Base-by-base conservation (phyloP, 148 eudicot genomes). In the Rhododendron kiyosumense region DNA sequence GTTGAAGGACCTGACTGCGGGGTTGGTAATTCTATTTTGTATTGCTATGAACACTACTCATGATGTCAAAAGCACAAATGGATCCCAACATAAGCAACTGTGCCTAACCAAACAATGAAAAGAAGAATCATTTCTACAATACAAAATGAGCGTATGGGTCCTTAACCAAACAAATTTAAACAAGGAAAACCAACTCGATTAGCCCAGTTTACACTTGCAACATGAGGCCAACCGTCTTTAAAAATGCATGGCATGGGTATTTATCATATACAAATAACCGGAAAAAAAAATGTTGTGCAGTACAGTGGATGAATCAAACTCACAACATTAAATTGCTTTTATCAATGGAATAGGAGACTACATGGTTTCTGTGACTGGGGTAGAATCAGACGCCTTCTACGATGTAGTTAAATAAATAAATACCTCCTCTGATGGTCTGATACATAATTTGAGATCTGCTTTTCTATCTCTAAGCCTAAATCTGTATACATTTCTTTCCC, bases 401-500 rank as follows among this genome's bases (percentile, higher is more conserved):
- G 12, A 26, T 22, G 30, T n/a, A 41, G 43, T 41, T 41, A 41
- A 41, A 41, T 41, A 5, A 41, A 41, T 41, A 41, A 41, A 41
- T 41, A 41, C 7, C 43, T 41, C 43, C 43, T 41, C 43, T 41
- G 43, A 41, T 6, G 43, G 43, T 41, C 43, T 41, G 43, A 41
- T 41, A 41, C 43, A 41, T 41, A 41, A 41, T 41, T 41, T 41
- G 43, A 0, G 43, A 41, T 41, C 43, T 41, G 43, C 43, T 41
- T 41, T 41, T 41, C 86, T 84, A 54, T 52, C 6, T 36, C 81
- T 84, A 84, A 30, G 48, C 86, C 86, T 76, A 75, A 41, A 84
- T 76, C 71, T 52, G 48, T 54, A 76, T 76, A 76, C 14, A 71
- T 34, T 54, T 75, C 51, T 28, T 71, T 49, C 86, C 79, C 79